phyloP scores from a whole-genome alignment of 345 rosid species.

The Salix dunnii region DNA sequence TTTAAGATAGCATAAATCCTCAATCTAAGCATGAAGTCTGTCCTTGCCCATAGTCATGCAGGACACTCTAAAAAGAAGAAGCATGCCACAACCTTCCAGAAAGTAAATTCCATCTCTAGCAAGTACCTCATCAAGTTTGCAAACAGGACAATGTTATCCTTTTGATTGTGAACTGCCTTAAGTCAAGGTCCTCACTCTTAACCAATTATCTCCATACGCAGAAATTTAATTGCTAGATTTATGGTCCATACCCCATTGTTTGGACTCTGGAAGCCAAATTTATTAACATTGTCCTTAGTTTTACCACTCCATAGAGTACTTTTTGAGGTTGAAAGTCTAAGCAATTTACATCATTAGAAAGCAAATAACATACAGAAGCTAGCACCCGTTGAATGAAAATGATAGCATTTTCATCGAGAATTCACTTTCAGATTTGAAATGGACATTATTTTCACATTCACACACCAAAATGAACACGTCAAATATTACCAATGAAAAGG shows the following conservation, averaged over 20 bases:
- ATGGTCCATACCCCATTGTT: neutral
- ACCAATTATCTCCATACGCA: neutral
- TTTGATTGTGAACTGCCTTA: neutral
- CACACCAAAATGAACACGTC: neutral
- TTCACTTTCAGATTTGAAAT: neutral
- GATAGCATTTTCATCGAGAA: neutral
- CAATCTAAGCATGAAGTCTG: neutral
- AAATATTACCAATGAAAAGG: neutral
- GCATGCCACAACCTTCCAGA: conserved; percentile 1
- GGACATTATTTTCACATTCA: neutral
- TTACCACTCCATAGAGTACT: neutral
- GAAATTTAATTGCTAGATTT: neutral
- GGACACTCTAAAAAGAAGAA: neutral
- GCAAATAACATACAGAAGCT: neutral
- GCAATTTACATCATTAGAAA: neutral
- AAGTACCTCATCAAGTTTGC: neutral
- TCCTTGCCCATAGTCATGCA: conserved; percentile 6
- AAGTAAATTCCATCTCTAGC: neutral
- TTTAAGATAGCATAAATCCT: neutral
- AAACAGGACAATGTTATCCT: neutral
- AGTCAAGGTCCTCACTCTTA: conserved; percentile 1
- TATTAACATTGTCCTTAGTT: neutral
- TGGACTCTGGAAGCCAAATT: neutral
- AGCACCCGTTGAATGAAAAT: neutral
- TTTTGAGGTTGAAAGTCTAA: neutral